Base-by-base conservation (phyloP, 768 basidiomycete species). In the Phlegmacium glaucopus region DNA sequence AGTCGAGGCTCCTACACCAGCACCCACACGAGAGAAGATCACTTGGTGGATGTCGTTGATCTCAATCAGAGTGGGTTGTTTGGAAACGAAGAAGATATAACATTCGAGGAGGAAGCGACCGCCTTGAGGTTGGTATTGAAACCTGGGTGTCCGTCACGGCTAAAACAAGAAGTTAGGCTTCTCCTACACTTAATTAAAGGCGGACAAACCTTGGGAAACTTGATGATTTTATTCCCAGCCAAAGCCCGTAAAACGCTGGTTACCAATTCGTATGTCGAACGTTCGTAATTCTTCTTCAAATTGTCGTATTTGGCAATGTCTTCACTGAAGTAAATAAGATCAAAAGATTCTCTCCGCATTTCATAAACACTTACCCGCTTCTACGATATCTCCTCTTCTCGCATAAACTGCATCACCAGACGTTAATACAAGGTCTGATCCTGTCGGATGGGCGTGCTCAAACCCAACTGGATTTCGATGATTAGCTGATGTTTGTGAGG, bases 31-130 rank as follows among this genome's bases (percentile, higher is more conserved):
- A 8, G 93, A 95, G 76, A 98, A 96, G 43, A 92, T 76, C 49
- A 90, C 87, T 65, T 88, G 86, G 53, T 90, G 85, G 52, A 98
- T 89, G 56, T 96, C 92, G 44, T 81, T 79, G 53, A 94, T 83
- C 56, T 95, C 91, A 57, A 97, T 53, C 59, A 96, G 85, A 28
- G 83, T 82, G 1, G 96, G 95, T 55, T 90, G 86, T 67, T 98
- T 97, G 47, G 95, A 94, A 51, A 98, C 92, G 71, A 98, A 98
- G 70, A 99, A 92, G 40, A 99, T 78, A 65, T 88, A 91, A 79
- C 97, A 96, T 60, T 98, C 96, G 53, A 99, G 85, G 76, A 98
- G 81, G 79, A 96, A 98, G 27, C 98, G 82, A 64, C 97, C 94
- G 50, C 96, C 96, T 66, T 98, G 56, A 98, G 77, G 65, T 97